phyloP scores from a whole-genome alignment of 805 yeast species.

The Metschnikowia gruessii region DNA sequence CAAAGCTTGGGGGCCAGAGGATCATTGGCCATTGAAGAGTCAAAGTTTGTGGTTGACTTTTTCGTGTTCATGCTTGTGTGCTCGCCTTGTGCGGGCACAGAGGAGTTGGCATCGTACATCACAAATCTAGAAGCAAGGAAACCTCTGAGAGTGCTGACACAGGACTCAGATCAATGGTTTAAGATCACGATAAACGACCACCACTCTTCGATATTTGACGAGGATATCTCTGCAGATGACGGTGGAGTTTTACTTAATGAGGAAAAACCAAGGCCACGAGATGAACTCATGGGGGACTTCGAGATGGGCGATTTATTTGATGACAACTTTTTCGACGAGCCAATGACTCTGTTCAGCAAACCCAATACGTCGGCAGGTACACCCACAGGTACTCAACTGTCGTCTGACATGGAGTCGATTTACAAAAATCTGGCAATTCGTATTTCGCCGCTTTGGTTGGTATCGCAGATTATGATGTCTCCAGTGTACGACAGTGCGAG shows the following conservation, averaged over 20 bases:
- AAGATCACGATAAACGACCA: conserved; percentile 14
- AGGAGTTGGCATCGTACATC: background rate
- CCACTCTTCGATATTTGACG: conserved; percentile 17
- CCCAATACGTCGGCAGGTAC: background rate
- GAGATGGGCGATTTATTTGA: conserved; percentile 22
- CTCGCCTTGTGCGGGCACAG: conserved; percentile 6
- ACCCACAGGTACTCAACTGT: background rate
- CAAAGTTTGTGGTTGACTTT: conserved; percentile 13
- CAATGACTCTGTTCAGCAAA: conserved; percentile 8
- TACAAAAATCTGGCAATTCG: conserved; percentile 1
- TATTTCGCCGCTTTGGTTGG: background rate
- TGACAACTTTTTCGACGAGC: conserved; percentile 18
- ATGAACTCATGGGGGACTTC: conserved; percentile 15
- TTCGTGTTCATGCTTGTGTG: conserved; percentile 9
- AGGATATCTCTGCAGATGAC: conserved; percentile 2
- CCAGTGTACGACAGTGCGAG: background rate
- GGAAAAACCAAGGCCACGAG: conserved; percentile 8
- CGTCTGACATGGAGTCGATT: background rate
- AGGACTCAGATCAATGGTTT: conserved; percentile 3
- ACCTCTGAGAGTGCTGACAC: background rate
- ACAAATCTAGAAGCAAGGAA: background rate
- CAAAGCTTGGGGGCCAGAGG: conserved; percentile 2
- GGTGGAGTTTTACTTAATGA: background rate
- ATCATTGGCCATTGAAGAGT: conserved; percentile 11
- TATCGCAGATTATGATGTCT: background rate